Percentiles rank a stretch among this genome's conserved stretches.
Conservation (phyloP, 306 rosid genomes). For the Gillenia trifoliata region DNA sequence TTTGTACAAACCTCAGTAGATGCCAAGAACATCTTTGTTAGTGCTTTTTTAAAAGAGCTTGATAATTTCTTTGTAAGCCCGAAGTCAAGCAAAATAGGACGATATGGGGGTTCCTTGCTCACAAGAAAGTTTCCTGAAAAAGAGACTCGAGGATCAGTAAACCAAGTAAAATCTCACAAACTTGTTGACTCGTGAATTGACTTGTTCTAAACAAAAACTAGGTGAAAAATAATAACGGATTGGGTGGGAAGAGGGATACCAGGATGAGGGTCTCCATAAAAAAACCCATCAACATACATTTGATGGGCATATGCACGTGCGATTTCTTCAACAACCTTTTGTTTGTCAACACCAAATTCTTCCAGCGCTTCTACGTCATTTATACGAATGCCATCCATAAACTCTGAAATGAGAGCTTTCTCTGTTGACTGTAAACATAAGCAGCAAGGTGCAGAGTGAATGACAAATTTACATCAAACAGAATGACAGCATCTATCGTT, state of each 20-base stretch:
- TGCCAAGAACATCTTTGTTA: conserved; percentile 97
- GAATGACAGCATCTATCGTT: not conserved
- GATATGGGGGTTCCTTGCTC: conserved; percentile 93
- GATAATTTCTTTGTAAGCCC: conserved; percentile 90
- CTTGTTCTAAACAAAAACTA: not conserved
- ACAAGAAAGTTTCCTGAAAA: conserved; percentile 89
- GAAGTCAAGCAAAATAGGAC: conserved; percentile 90
- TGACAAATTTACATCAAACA: not conserved
- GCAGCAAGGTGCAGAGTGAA: conserved; percentile 19
- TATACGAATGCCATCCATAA: conserved; percentile 96
- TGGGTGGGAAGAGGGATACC: conserved; percentile 36
- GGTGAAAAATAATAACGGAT: not conserved
- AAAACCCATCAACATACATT: conserved; percentile 94
- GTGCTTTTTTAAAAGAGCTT: conserved; percentile 66
- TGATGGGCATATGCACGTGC: conserved; percentile 98
- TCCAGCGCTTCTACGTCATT: conserved; percentile 72
- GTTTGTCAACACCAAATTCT: conserved; percentile 78
- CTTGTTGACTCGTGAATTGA: conserved; percentile 3
- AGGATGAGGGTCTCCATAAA: conserved; percentile 98
- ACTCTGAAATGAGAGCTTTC: conserved; percentile 79
- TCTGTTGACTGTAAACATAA: conserved; percentile 73
- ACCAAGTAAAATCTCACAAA: conserved; percentile 13
- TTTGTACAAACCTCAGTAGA: conserved; percentile 79
- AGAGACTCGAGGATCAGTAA: conserved; percentile 14
- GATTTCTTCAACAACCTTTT: conserved; percentile 84